Evolutionary conservation across 169 alveolate genomes (phyloP), one percentile per base, ranked within the genome.

Genomic region (Cryptosporidium xiaoi): DNA sequence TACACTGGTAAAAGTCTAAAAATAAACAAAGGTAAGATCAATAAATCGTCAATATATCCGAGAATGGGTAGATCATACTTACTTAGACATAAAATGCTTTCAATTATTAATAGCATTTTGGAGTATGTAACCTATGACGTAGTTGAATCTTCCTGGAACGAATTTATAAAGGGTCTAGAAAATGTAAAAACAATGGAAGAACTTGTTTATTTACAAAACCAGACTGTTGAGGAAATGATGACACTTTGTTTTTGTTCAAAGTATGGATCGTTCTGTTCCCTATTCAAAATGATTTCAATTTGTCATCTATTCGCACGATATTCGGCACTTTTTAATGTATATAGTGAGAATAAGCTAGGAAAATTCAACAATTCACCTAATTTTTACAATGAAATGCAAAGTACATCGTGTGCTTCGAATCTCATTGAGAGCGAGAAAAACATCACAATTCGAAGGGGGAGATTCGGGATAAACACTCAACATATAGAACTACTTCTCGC

Each of bases 31-130:
- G 5, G 2, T 33, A 16, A 40, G 48, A 62, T 3, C 5, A 36
- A 50, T 27, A n/a, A 18, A 15, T 4, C 36, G 15, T 77, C 64
- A 40, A 18, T 62, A 3, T 51, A 56, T 71, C 31, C 31, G 2
- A 8, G 15, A 8, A 27, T 56, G 18, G 16, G 3, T 12, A 71
- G 24, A 66, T 60, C 87, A 15, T 77, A 77, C 16, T 20, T 24
- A 44, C 36, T 77, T 15, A 77, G 87, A 44, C 87, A 77, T 24
- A 77, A 62, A 20, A 77, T 77, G 87, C 46, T 77, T 16, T 60
- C 64, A 27, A 15, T 77, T 8, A 77, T 34, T 40, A 77, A 51
- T 13, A 62, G 87, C 18, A 60, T 77, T 4, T 48, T 77, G 31
- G 77, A 77, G 55, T 77, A 60, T 15, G 40, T 77, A 5, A 44